Base-by-base conservation (phyloP, 75 land plant species). In the Pinus tabuliformis region DNA sequence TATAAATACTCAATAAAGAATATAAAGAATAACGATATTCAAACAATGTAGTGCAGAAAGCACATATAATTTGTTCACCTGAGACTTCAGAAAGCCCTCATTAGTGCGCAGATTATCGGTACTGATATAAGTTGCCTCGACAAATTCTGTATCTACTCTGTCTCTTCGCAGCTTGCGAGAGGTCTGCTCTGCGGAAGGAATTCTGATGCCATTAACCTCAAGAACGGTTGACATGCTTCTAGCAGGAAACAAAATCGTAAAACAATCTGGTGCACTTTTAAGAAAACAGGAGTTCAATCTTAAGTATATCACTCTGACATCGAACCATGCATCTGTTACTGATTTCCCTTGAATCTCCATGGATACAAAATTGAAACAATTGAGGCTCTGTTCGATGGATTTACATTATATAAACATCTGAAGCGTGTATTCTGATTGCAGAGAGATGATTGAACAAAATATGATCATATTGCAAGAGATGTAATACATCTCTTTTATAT, bases 91-190 rank as follows among this genome's bases (percentile, higher is more conserved):
- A 54, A 90, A 78, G 36, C 88, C 83, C 11, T 89, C 92, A 12
- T 84, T 91, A 18, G 90, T 78, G 61, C 90, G 79, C 58, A 93
- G 76, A 83, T 86, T 78, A 76, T 96, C 92, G 3, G 97, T 96
- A 77, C 92, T 83, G 24, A 96, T 85, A 82, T 88, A 96, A 65
- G 92, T 96, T 12, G 87, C 94, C 78, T 93, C 94, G 37, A 83
- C 86, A 12, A 89, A 87, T 57, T 86, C 89, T 81, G 80, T 89
- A 82, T 96, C 99, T 0, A 91, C 81, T 57, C 96, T 76, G 59
- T 93, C 97, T 28, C 96, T 85, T 56, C 89, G 73, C 28, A 96
- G 88, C 36, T 68, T 63, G 17, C 80, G 79, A 24, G 86, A 81
- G 14, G 76, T 79, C 28, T 79, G 84, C 13, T 88, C 88, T 68